phyloP scores from a whole-genome alignment of 1,139 yeast genomes.

The Yamadazyma buinensis region DNA sequence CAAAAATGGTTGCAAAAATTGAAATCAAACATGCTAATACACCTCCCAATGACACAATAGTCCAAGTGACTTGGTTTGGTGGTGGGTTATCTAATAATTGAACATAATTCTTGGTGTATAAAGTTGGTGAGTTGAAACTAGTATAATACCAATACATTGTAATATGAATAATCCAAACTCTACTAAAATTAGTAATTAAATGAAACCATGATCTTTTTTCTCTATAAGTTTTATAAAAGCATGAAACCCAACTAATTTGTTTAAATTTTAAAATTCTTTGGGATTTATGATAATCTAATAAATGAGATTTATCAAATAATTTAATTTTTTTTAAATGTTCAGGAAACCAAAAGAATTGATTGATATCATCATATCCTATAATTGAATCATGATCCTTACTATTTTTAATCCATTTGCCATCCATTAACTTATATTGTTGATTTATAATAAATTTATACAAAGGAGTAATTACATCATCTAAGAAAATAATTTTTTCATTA shows the following conservation, averaged over 20 bases:
- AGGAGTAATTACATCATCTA: constrained; percentile 43
- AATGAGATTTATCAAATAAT: constrained; percentile 35
- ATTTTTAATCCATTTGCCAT: constrained; percentile 42
- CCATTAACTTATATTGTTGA: constrained; percentile 37
- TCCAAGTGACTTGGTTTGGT: constrained; percentile 54
- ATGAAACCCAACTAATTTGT: constrained; percentile 59
- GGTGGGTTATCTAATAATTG: constrained; percentile 64
- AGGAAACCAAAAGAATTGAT: constrained; percentile 80
- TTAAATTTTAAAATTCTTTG: constrained; percentile 46
- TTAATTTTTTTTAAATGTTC: constrained; percentile 53
- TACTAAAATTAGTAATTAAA: constrained; percentile 67
- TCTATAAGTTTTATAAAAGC: constrained; percentile 66
- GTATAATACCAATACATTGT: constrained; percentile 82
- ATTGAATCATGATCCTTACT: constrained; percentile 66
- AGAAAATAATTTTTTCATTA: constrained; percentile 18
- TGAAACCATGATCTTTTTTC: constrained; percentile 82
- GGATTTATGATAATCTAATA: constrained; percentile 41
- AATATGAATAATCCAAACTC: constrained; percentile 81
- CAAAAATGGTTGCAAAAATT: constrained; percentile 58
- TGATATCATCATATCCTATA: constrained; percentile 84
- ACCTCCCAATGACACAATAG: constrained; percentile 73
- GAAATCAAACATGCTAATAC: constrained; percentile 63
- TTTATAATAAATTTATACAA: constrained; percentile 38
- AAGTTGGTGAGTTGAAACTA: constrained; percentile 69
- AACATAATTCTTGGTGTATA: constrained; percentile 62